A percentile compares a stretch with the other conserved stretches of the same genome.
These are phyloP conservation scores for Acanthamoeba sp. DNA, from an alignment of 208 protist genomes.

Conservation along the genomic window DNA sequence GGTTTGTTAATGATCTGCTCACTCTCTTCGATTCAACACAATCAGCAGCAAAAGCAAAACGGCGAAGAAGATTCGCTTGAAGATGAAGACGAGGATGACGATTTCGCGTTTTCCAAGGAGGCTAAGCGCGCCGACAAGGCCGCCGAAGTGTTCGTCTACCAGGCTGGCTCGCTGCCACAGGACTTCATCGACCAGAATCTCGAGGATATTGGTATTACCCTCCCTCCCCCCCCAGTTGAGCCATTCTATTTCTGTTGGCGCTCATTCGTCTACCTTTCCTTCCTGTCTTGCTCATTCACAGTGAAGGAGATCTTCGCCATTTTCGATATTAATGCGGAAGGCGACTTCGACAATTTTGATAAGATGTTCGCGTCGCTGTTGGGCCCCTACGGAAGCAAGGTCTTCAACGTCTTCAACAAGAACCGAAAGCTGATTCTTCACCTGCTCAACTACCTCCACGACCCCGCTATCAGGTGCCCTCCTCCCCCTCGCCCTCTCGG, in stretches of 20 bases:
- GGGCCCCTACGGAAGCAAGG: conserved; percentile 37
- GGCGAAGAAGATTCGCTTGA: conserved; percentile 63
- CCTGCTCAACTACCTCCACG: conserved; percentile 73
- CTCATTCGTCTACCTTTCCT: background rate
- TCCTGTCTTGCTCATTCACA: background rate
- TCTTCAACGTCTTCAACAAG: conserved; percentile 72
- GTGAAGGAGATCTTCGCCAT: conserved; percentile 74
- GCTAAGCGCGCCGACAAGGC: conserved; percentile 74
- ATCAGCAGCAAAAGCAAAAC: conserved; percentile 36
- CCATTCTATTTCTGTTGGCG: background rate
- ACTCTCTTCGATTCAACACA: background rate
- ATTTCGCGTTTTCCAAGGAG: conserved; percentile 76
- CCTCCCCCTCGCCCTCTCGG: too few species aligned
- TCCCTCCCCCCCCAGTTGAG: background rate
- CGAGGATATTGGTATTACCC: conserved; percentile 29
- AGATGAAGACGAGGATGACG: conserved; percentile 65
- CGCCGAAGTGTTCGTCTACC: conserved; percentile 75
- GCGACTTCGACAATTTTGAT: conserved; percentile 77
- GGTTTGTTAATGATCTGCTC: background rate
- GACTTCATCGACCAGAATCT: conserved; percentile 74
- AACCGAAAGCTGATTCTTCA: conserved; percentile 72
- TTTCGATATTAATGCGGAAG: conserved; percentile 74
- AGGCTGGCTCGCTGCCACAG: conserved; percentile 61
- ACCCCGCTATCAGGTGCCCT: conserved; percentile 46
- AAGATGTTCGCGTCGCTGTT: conserved; percentile 72